Base-by-base conservation (phyloP, 1,139 yeast species). In the Yamadazyma friedrichii region DNA sequence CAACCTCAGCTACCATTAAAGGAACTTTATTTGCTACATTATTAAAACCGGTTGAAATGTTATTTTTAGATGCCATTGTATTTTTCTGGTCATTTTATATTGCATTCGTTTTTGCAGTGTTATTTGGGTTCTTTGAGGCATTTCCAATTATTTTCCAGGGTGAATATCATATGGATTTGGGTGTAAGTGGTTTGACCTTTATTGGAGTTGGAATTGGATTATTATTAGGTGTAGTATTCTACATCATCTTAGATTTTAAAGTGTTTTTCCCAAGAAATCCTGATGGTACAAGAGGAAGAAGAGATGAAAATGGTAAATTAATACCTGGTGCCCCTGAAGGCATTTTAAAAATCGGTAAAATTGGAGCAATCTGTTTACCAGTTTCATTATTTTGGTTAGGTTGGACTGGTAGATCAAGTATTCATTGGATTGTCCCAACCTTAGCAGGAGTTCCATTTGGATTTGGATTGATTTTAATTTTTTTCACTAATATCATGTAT, bases 361-460 rank as follows among this genome's bases (percentile, higher is more conserved):
- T 79, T 44, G 85, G 88, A 22, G 80, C 89, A 2, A 57, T 83
- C 26, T 72, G 79, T 17, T 65, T 86, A 46, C 91, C 91, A 13
- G 67, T 81, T 35, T 74, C 88, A 0, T 68, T 86, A 44, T 86
- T 87, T 62, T 86, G 94, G 94, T 70, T 85, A 45, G 95, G 84
- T 11, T 86, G 95, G 95, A 74, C 91, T 3, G 77, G 88, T 6
- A 74, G 78, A 54, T 37, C 40, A 5, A 47, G 65, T n/a, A 78
- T 85, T 25, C 94, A 86, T 60, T 88, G 94, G 94, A 80, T 85
- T 67, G 84, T 80, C 12, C 89, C 95, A 10, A 70, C 82, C 34
- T 78, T 85, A 26, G 81, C 93, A 0, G 89, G 88, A 48, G 73
- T 80, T 31, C 84, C 89, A 31, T 85, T 85, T 56, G 91, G 93